A percentile compares a stretch with the other conserved stretches of the same genome.
Evolutionary conservation across 352 stramenopile genomes (phyloP).

Genomic region (Ophiocytium majus): DNA sequence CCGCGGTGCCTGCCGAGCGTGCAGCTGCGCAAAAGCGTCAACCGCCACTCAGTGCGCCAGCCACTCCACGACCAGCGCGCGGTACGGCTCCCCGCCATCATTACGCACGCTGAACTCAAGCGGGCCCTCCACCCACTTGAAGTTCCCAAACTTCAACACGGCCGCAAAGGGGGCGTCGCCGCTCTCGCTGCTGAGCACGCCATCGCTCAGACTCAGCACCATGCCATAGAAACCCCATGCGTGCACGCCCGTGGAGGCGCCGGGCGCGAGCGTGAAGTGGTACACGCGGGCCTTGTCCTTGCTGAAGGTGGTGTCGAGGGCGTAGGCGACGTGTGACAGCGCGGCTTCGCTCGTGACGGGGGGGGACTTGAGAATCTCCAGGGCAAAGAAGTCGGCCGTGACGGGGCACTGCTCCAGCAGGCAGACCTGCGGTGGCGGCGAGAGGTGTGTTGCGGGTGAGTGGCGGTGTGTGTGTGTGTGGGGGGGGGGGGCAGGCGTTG

Average conservation of each 20-base stretch:
- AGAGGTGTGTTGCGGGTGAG: no score
- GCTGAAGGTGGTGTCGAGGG: conserved; percentile 30
- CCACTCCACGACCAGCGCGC: conserved; percentile 52
- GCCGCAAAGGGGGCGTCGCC: conserved; percentile 29
- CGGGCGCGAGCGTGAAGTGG: conserved; percentile 44
- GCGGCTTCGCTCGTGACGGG: background rate
- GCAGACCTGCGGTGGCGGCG: conserved; percentile 28
- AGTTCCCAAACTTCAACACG: conserved; percentile 29
- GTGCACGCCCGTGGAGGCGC: conserved; percentile 42
- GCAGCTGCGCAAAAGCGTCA: no score
- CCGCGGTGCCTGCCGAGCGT: no score
- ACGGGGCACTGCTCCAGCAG: conserved; percentile 33
- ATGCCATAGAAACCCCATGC: conserved; percentile 45
- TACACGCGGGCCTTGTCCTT: conserved; percentile 47
- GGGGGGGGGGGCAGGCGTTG: no score
- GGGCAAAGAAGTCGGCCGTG: conserved; percentile 42
- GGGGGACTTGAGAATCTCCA: conserved; percentile 52
- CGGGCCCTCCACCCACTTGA: conserved; percentile 50
- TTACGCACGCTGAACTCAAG: conserved; percentile 38
- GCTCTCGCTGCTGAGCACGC: conserved; percentile 18
- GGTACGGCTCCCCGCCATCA: conserved; percentile 27
- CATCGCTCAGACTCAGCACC: conserved; percentile 46
- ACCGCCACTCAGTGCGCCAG: no score
- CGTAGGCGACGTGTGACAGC: conserved; percentile 36
- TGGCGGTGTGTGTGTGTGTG: no score